A percentile compares a stretch with the other conserved stretches of the same genome.
phyloP scores from a whole-genome alignment of 805 yeast species.

The Candida silvicultrix region DNA sequence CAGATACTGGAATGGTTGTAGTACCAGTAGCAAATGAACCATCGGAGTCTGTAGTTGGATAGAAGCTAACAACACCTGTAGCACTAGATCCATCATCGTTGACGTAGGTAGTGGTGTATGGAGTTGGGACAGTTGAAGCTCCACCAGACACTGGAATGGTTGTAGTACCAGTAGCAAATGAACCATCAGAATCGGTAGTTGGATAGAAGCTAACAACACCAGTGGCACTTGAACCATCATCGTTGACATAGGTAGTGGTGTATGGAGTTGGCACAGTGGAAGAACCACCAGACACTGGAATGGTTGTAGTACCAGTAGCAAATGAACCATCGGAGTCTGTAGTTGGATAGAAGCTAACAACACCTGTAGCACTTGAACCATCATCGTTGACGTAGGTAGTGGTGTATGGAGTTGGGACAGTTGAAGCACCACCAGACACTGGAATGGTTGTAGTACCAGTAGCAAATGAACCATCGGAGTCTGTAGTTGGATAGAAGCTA shows the following conservation, averaged over 20 bases:
- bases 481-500: conserved; percentile 37
- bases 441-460: no score
- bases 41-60: conserved; percentile 31
- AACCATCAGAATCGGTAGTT: no score
- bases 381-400: neutral
- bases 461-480: conserved; percentile 24
- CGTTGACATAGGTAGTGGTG: conserved; percentile 1
- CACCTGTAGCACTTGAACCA: conserved; percentile 4
- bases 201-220: conserved; percentile 33
- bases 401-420: no score
- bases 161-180: conserved; percentile 19
- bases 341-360: conserved; percentile 33
- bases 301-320: conserved; percentile 24
- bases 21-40: conserved; percentile 23
- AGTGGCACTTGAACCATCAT: neutral
- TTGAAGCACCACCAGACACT: no score
- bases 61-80: conserved; percentile 29
- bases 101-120: conserved; percentile 3
- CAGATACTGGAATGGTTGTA: conserved; percentile 29
- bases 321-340: no score
- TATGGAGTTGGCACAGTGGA: conserved; percentile 22
- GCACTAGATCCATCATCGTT: neutral
- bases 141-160: conserved; percentile 52
- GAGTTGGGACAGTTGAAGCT: conserved; percentile 22
- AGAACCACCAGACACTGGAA: conserved; percentile 43